These are phyloP conservation scores for Dittrichia graveolens DNA, from an alignment of 129 eudicot genomes.

Conservation along the genomic window DNA sequence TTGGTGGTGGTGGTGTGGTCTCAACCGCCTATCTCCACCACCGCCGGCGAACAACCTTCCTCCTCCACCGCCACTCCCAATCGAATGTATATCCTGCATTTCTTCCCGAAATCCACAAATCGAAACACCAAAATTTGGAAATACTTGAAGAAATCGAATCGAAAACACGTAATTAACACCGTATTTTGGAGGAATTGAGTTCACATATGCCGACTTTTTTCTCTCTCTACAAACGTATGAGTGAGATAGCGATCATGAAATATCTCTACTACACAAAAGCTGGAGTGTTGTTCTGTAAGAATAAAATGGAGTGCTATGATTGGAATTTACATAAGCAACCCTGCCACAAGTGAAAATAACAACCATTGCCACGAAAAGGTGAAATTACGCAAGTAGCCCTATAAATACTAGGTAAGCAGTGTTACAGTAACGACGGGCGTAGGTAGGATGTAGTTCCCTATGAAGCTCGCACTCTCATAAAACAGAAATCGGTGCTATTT, in stretches of 20 bases:
- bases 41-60: conserved; percentile 45
- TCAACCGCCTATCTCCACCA: conserved; percentile 50
- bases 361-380: not conserved
- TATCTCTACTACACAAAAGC: conserved; percentile 24
- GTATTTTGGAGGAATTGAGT: conserved; percentile 2
- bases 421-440: conserved; percentile 12
- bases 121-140: not conserved
- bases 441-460: conserved; percentile 24
- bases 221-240: conserved; percentile 32
- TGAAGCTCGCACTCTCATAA: conserved; percentile 23
- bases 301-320: conserved; percentile 9
- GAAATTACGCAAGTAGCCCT: conserved; percentile 29
- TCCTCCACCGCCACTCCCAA: conserved; percentile 50
- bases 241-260: conserved; percentile 29
- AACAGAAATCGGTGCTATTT: conserved; percentile 14
- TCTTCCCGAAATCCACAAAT: conserved; percentile 1
- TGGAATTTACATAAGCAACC: conserved; percentile 13
- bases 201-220: conserved; percentile 35
- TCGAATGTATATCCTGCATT: conserved; percentile 67
- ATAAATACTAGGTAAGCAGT: conserved; percentile 6
- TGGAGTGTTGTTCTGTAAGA: conserved; percentile 27
- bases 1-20: conserved; percentile 50
- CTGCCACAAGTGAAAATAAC: not conserved
- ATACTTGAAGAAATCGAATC: not conserved
- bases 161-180: not conserved